Base-by-base conservation (phyloP, 495 filamentous ascomycete species). In the Gamarada debralockiae region DNA sequence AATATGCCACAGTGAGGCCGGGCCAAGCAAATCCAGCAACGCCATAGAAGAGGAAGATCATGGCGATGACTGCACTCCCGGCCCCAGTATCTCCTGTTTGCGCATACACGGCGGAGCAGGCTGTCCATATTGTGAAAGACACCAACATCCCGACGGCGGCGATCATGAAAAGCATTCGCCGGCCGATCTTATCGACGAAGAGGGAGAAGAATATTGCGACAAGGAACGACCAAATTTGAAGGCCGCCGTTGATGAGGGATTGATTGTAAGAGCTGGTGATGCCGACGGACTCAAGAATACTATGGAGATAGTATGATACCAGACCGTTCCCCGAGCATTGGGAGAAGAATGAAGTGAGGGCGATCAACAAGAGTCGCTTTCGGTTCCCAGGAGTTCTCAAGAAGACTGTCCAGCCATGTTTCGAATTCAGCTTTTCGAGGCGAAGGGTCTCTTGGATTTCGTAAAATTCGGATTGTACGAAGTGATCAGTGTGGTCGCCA, bases 261-360 rank as follows among this genome's bases (percentile, higher is more conserved):
- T 58, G 50, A 2, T 21, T 49, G 8, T 53, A 29, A 0, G 43
- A 17, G 18, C 25, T 38, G 20, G 59, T 72, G 39, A 80, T 71
- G 15, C 76, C 77, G 37, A 76, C 68, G 13, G 67, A 71, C 18
- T 79, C 62, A 25, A 79, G 55, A 63, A 81, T 73, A 0, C 66
- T 63, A 17, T 73, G 70, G 57, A 75, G 73, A 56, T 79, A 80
- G 57, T 81, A 81, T 36, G 71, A 79, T 37, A 82, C 70, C 48
- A 78, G 59, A 3, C 75, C 76, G 33, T 77, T 78, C 43, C 74
- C 74, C 24, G 70, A 75, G 50, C 76, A 79, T 61, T 79, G 74
- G 29, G 67, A 72, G 56, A 79, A 76, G 53, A 77, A 61, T 13
- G 73, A 74, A 3, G 77, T 63, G 0, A 72, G 71, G 7, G 73